Evolutionary conservation across 257 asterid genomes (phyloP), one percentile per base, ranked within the genome.

Genomic region (Sherardia arvensis): DNA sequence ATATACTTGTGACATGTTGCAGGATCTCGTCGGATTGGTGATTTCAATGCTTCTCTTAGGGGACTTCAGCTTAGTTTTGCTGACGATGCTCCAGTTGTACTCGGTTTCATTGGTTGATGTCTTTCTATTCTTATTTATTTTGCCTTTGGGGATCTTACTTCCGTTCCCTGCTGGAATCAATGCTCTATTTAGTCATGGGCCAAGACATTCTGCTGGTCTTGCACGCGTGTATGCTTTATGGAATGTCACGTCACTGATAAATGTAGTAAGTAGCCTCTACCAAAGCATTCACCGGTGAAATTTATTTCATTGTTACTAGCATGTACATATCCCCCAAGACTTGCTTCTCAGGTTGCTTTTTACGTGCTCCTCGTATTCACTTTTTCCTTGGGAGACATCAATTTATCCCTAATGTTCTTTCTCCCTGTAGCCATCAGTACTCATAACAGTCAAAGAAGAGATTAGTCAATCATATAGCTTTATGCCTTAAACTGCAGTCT

Each of bases 131-230:
- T 79, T 93, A 82, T 87, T 86, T 66, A 81, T 93, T 73, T 75
- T 84, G 67, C 99, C 99, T 12, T 80, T 93, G 22, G 99, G 95
- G 34, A 85, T 90, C 68, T 77, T 93, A 75, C 95, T 93, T 61
- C 96, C 99, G 38, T 90, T 93, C 69, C 99, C 99, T 54, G 86
- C 99, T 73, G 99, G 99, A 71, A 87, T 93, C 74, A 93, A 90
- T 76, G 99, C 97, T 70, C 77, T 93, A 54, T 90, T 93, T 79
- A 90, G 96, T 69, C 97, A 93, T 67, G 97, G 97, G 62, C 96
- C 96, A 8, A 86, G 95, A 74, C 87, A 91, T 64, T 90, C 97
- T 57, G 95, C 99, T 63, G 92, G 94, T 63, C 97, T 93, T 72
- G 96, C 99, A 14, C 97, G 97, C 65, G 82, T 84, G 58, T 93